Percentiles rank a stretch among this genome's conserved stretches.
These are phyloP conservation scores for Diaporthe capsici DNA, from an alignment of 2,329 filamentous ascomycete species.

Conservation along the genomic window DNA sequence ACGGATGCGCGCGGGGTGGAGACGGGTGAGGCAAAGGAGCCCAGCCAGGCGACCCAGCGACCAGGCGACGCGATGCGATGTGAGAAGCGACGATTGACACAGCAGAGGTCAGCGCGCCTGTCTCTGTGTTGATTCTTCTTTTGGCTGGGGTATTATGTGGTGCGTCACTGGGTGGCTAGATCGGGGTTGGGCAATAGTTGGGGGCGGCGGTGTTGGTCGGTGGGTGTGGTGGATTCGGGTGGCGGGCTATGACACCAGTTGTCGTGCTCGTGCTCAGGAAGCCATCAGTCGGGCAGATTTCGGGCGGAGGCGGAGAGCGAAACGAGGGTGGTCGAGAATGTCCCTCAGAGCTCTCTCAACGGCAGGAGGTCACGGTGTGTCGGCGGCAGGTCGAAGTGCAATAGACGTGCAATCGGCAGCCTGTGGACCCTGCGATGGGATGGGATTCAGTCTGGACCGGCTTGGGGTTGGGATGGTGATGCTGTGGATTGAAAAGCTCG, in stretches of 20 bases:
- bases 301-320: slow-evolving; percentile 22
- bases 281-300: slow-evolving; percentile 35
- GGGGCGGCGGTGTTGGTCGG: slow-evolving; percentile 22
- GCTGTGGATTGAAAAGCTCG: slow-evolving; percentile 35
- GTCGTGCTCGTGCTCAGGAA: slow-evolving; percentile 34
- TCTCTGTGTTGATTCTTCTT: neutral
- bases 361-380: neutral
- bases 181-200: slow-evolving; percentile 21
- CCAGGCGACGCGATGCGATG: slow-evolving; percentile 34
- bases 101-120: slow-evolving; percentile 10
- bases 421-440: slow-evolving; percentile 29
- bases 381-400: slow-evolving; percentile 2
- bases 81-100: slow-evolving; percentile 24
- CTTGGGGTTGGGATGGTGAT: slow-evolving; percentile 32
- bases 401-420: slow-evolving; percentile 1
- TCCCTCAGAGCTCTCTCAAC: slow-evolving; percentile 19
- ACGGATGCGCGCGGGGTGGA: slow-evolving; percentile 51
- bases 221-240: slow-evolving; percentile 17
- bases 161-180: slow-evolving; percentile 34
- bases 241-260: slow-evolving; percentile 36
- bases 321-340: slow-evolving; percentile 11
- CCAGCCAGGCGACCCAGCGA: slow-evolving; percentile 34
- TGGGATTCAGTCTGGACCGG: slow-evolving; percentile 18
- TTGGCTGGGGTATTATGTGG: slow-evolving; percentile 13
- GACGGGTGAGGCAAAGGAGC: slow-evolving; percentile 24